These are phyloP conservation scores for Phytophthora uliginosa DNA, from an alignment of 352 stramenopile genomes.

Conservation along the genomic window DNA sequence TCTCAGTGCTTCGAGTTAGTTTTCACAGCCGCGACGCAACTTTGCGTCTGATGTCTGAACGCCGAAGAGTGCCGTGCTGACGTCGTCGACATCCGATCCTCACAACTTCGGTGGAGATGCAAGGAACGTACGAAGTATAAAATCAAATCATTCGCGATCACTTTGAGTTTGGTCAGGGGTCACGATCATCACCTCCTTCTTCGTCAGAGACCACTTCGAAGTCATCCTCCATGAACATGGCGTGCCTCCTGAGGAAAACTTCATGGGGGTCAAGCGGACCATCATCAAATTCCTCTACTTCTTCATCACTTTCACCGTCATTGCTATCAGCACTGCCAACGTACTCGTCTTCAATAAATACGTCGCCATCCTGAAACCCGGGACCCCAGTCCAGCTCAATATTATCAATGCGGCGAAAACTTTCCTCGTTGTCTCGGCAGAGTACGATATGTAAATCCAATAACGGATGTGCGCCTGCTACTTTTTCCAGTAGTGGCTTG, in stretches of 20 bases:
- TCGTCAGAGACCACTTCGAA: slow-evolving; percentile 23
- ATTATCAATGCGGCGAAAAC: slow-evolving; percentile 37
- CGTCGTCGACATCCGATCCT: no score
- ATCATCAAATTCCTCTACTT: slow-evolving; percentile 26
- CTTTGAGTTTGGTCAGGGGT: neutral
- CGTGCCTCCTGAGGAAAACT: slow-evolving; percentile 15
- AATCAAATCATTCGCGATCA: neutral
- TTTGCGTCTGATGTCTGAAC: no score
- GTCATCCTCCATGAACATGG: slow-evolving; percentile 29
- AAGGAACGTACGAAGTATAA: no score
- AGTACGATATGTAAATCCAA: slow-evolving; percentile 37
- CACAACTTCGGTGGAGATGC: no score
- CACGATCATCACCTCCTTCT: slow-evolving; percentile 10
- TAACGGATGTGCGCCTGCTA: slow-evolving; percentile 20
- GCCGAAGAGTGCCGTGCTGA: no score
- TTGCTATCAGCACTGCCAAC: slow-evolving; percentile 17
- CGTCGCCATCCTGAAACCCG: slow-evolving; percentile 25
- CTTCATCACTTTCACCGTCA: slow-evolving; percentile 21
- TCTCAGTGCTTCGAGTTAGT: no score
- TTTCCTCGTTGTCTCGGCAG: slow-evolving; percentile 21
- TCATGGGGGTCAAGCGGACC: slow-evolving; percentile 9
- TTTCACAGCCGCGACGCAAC: no score
- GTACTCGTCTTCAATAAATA: slow-evolving; percentile 39
- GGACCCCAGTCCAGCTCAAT: slow-evolving; percentile 35
- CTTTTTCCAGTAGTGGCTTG: slow-evolving; percentile 45